Evolutionary conservation across 257 asterid species (phyloP), one percentile per base, ranked within the genome.

Genomic region (Solanum medicagineum): DNA sequence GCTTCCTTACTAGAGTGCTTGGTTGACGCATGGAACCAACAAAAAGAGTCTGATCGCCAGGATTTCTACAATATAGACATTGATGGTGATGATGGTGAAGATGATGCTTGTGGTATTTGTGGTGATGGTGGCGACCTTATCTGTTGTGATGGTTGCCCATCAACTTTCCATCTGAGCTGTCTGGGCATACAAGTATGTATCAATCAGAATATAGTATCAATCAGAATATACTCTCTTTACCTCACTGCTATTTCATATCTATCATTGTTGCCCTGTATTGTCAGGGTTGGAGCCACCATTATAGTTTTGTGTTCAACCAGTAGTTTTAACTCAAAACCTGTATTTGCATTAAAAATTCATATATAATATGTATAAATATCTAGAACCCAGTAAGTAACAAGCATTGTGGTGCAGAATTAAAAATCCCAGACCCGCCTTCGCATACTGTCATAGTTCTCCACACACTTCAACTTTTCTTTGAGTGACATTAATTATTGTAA

Each of bases 91-190:
- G 87, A 68, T 85, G 85, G 26, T n/a, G 73, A 85, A 53, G 87
- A 85, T 80, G 87, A 85, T 68, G 75, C 81, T 54, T 85, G 87
- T 85, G 85, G 87, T 40, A 57, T 81, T 19, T 85, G 87, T 56
- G 85, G 85, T 55, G 87, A 85, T 42, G 87, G 87, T 68, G 87
- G 87, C 40, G 87, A 85, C 69, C 84, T 85, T 54, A 85, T 85
- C 12, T 85, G 87, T 55, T 85, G 87, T 85, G 87, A 85, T 68
- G 84, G 84, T 63, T 85, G 87, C 22, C 85, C 87, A 54, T 81
- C 87, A 13, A 85, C 87, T 11, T 85, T 85, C 44, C 87, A 85
- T 85, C 87, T 66, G 56, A 70, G 53, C 45, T 85, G 87, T 79
- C 63, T 85, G 65, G 80, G 63, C 15, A 81, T 81, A 65, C 81